Evolutionary conservation across 139 green algal genomes (phyloP), one percentile per base, ranked within the genome.

Genomic region (Micractinium sp.): DNA sequence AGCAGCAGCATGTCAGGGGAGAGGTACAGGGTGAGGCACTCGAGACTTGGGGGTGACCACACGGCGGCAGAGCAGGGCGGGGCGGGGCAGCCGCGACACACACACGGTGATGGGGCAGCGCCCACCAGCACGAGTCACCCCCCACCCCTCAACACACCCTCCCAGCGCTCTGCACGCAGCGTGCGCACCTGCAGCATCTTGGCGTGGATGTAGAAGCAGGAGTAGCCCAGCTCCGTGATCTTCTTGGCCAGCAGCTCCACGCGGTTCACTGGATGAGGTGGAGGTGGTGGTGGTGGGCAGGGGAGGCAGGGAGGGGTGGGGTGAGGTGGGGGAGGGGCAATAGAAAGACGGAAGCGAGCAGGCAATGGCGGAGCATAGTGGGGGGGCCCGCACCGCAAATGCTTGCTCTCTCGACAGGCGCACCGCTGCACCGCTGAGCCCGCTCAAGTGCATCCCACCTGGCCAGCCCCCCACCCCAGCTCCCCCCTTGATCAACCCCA

Each of bases 131-230:
- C 25, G 67, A 33, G 1, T 22, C 12, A 29, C 1, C 25, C 22
- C 9, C 1, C 27, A 75, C 15, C 74, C 33, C 74, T 31, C 33
- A 1, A 2, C 74, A 29, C 33, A 16, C 33, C 33, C 33, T n/a
- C n/a, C n/a, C n/a, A n/a, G n/a, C n/a, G n/a, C 67, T 4, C 67
- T 14, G 12, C 47, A 56, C 7, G 47, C 47, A 56, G 7, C 1
- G 25, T 22, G 5, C 77, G 35, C 78, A 84, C 78, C 83, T 99
- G 98, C 80, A 99, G 93, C 98, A 99, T 99, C 94, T 99, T 99
- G 47, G 98, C 98, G 90, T 99, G 98, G 92, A 99, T 99, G 95
- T 99, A 99, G 95, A 99, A 99, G 96, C 98, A 99, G 25, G 94
- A 98, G 94, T 99, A 99, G 66, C 98, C 98, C 73, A 99, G 96